Percentiles rank a stretch among this genome's conserved stretches.
phyloP scores from a whole-genome alignment of 2,329 filamentous ascomycete genomes.

The Coniochaeta hoffmannii region DNA sequence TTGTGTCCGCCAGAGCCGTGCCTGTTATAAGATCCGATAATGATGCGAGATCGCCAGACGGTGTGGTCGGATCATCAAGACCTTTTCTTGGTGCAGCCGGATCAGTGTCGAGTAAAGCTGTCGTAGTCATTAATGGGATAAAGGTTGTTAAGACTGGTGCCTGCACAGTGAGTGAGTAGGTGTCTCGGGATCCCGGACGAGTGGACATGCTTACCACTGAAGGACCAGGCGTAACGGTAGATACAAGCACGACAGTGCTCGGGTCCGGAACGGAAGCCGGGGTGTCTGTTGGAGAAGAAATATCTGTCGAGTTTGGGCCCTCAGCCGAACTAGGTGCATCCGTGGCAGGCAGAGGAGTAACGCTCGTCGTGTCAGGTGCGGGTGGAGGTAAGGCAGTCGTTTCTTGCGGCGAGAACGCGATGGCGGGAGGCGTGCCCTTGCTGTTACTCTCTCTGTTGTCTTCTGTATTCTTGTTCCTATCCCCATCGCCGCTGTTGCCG shows the following conservation, averaged over 20 bases:
- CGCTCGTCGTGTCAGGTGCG: neutral
- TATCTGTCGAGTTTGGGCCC: neutral
- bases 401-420: neutral
- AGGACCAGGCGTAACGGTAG: constrained; percentile 7
- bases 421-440: neutral
- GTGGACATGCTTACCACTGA: constrained; percentile 2
- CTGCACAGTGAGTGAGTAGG: neutral
- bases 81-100: constrained; percentile 6
- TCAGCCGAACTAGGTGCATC: neutral
- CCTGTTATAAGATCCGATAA: neutral
- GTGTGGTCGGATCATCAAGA: neutral
- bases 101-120: neutral
- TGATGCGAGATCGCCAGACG: neutral
- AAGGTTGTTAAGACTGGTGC: constrained; percentile 6
- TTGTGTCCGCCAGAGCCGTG: constrained; percentile 1
- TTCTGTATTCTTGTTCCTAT: constrained; percentile 1
- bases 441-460: neutral
- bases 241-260: constrained; percentile 9
- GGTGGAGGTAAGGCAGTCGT: neutral
- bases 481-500: constrained; percentile 3
- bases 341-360: neutral
- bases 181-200: neutral
- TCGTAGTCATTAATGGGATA: constrained; percentile 9
- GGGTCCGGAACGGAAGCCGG: constrained; percentile 4
- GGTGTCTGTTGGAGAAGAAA: neutral